Evolutionary conservation across 768 basidiomycete species (phyloP).

Genomic region (Tylopilus cervinicoccineus): DNA sequence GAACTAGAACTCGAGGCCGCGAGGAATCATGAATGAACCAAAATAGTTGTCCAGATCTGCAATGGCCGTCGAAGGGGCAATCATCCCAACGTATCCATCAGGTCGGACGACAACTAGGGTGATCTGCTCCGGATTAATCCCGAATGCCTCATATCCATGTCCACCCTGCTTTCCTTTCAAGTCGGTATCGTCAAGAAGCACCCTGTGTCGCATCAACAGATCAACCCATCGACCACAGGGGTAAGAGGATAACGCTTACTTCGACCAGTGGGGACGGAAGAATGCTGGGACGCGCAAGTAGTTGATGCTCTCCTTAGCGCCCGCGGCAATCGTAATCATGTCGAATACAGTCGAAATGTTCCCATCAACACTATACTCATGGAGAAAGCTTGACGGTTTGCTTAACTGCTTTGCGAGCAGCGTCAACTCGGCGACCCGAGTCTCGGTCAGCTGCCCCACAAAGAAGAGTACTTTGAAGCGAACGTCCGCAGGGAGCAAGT

Average conservation of each 20-base stretch:
- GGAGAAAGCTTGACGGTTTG: neutral
- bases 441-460: neutral
- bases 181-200: constrained; percentile 33
- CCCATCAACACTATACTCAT: neutral
- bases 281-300: neutral
- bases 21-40: constrained; percentile 35
- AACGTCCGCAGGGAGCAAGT: neutral
- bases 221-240: neutral
- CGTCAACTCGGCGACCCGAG: neutral
- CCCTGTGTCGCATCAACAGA: constrained; percentile 14
- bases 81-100: constrained; percentile 35
- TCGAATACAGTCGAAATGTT: neutral
- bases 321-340: neutral
- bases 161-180: constrained; percentile 29
- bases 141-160: constrained; percentile 29
- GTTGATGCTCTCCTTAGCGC: neutral
- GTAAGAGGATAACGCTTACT: neutral
- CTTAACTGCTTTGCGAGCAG: neutral
- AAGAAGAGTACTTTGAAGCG: neutral
- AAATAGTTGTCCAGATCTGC: constrained; percentile 47
- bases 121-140: constrained; percentile 27
- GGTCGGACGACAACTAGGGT: constrained; percentile 35
- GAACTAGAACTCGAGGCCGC: neutral
- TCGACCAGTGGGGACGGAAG: constrained; percentile 4
- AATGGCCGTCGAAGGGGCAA: constrained; percentile 23